These are phyloP conservation scores for Fonsecaea multimorphosa DNA, from an alignment of 2,329 filamentous ascomycete species.

Conservation along the genomic window DNA sequence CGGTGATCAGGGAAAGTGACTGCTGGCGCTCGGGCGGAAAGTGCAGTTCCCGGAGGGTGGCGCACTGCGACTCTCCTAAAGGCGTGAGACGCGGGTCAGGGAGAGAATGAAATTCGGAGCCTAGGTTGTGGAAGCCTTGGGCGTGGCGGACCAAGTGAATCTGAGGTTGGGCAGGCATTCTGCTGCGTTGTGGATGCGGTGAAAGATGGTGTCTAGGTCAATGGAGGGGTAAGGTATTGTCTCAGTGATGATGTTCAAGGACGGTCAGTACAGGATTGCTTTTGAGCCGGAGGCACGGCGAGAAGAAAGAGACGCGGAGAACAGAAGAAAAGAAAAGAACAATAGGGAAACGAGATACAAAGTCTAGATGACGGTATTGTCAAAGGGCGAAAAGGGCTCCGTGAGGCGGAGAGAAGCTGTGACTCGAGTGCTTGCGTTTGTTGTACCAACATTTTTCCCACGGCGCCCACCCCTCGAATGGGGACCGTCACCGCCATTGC, in stretches of 20 bases:
- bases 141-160: constrained; percentile 40
- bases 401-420: not conserved
- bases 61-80: constrained; percentile 77
- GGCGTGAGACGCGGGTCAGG: constrained; percentile 80
- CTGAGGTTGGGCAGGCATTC: constrained; percentile 33
- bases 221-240: not conserved
- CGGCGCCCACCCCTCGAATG: not conserved
- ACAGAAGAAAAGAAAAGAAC: not conserved
- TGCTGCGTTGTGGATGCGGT: not conserved
- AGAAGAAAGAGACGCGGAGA: not conserved
- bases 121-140: constrained; percentile 82
- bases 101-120: constrained; percentile 69
- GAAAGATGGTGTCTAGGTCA: not conserved
- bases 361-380: not conserved
- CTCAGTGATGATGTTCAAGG: not conserved
- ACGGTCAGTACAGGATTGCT: not conserved
- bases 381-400: not conserved
- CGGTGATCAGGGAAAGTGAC: constrained; percentile 67
- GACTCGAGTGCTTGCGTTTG: not conserved
- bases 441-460: not conserved
- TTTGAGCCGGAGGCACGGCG: not conserved
- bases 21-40: constrained; percentile 63
- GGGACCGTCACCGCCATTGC: not conserved
- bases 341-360: not conserved
- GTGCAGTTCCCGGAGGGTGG: constrained; percentile 57